phyloP scores from a whole-genome alignment of 495 filamentous ascomycete species.

The Penicillium pulvis region DNA sequence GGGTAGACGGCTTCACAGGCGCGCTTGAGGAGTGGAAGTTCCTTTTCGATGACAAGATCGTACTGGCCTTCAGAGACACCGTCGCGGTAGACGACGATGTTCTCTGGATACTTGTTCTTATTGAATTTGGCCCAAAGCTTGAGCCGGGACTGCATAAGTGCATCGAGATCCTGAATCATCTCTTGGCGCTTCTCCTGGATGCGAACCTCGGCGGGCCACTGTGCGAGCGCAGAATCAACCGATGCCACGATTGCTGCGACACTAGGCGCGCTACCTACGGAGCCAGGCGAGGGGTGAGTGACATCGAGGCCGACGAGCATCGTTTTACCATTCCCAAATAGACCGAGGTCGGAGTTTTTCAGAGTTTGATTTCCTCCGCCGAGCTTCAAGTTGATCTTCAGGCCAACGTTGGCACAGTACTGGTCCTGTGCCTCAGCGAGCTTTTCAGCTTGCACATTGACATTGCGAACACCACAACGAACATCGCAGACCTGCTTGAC shows the following conservation, averaged over 20 bases:
- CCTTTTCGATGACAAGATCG: conserved; percentile 53
- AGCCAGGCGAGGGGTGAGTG: conserved; percentile 81
- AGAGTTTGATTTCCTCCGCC: conserved; percentile 77
- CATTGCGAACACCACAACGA: conserved; percentile 62
- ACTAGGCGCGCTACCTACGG: conserved; percentile 59
- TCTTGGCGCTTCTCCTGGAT: conserved; percentile 31
- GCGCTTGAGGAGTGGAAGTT: conserved; percentile 57
- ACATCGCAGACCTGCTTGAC: conserved; percentile 72
- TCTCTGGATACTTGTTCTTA: conserved; percentile 56
- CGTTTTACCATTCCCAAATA: conserved; percentile 65
- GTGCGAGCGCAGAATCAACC: conserved; percentile 25
- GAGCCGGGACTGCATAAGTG: conserved; percentile 62
- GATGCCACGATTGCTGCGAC: conserved; percentile 52
- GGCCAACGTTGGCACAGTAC: conserved; percentile 72
- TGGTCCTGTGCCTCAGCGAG: conserved; percentile 45
- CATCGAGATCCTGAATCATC: conserved; percentile 44
- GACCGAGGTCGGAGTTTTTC: conserved; percentile 44
- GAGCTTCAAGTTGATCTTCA: conserved; percentile 87
- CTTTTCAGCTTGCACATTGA: conserved; percentile 60
- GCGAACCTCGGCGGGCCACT: conserved; percentile 35
- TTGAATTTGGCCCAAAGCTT: conserved; percentile 56
- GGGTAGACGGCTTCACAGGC: conserved; percentile 62
- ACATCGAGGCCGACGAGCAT: conserved; percentile 91
- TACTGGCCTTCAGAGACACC: conserved; percentile 91
- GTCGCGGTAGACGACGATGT: conserved; percentile 87